Percentiles rank a stretch among this genome's conserved stretches.
These are phyloP conservation scores for Boletus vinaceobasis DNA, from an alignment of 768 basidiomycete genomes.

Conservation along the genomic window DNA sequence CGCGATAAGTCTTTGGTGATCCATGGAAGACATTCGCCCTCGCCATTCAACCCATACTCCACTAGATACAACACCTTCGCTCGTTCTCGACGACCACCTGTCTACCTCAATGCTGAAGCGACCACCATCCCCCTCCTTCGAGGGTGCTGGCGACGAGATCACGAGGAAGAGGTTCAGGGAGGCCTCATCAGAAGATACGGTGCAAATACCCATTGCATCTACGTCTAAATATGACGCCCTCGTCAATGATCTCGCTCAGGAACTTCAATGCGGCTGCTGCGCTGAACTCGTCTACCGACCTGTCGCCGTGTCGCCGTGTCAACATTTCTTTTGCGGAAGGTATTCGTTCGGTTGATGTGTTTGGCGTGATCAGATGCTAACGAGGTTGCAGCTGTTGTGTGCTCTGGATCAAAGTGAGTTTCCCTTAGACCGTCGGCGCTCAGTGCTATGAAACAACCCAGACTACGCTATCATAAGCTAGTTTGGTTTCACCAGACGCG, in stretches of 20 bases:
- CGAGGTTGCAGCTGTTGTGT: slow-evolving; percentile 59
- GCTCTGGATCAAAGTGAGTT: slow-evolving; percentile 80
- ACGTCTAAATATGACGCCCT: slow-evolving; percentile 33
- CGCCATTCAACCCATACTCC: not conserved
- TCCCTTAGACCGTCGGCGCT: not conserved
- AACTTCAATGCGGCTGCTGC: slow-evolving; percentile 85
- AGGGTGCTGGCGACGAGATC: slow-evolving; percentile 42
- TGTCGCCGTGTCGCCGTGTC: slow-evolving; percentile 78
- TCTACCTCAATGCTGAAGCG: slow-evolving; percentile 47
- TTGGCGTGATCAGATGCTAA: slow-evolving; percentile 41
- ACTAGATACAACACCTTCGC: not conserved
- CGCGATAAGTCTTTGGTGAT: slow-evolving; percentile 11
- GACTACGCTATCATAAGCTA: not conserved
- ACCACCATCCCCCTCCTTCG: slow-evolving; percentile 58
- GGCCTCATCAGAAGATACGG: slow-evolving; percentile 26
- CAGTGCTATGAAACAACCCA: slow-evolving; percentile 2
- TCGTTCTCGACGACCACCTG: slow-evolving; percentile 12
- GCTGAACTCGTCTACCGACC: slow-evolving; percentile 78
- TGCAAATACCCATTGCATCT: slow-evolving; percentile 12
- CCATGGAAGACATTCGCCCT: slow-evolving; percentile 17
- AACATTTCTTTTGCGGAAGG: slow-evolving; percentile 93
- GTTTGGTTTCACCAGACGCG: not conserved
- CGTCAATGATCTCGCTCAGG: slow-evolving; percentile 62
- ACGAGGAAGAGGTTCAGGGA: slow-evolving; percentile 63
- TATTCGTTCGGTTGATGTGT: slow-evolving; percentile 29